Evolutionary conservation across 129 eudicot species (phyloP).

Genomic region (Pulicaria dysenterica): DNA sequence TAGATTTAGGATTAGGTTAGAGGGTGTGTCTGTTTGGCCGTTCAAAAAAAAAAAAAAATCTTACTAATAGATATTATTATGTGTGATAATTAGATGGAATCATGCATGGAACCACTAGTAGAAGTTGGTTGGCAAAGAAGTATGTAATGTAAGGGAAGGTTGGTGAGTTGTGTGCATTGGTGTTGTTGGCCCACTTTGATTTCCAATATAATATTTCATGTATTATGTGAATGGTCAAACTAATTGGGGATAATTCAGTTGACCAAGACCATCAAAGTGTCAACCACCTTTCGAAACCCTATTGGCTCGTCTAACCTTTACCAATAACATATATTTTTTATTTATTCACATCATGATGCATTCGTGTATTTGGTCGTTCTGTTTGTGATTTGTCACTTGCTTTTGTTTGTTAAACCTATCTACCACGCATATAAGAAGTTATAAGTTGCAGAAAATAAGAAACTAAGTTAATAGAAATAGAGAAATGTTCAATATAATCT

Average conservation of each 20-base stretch:
- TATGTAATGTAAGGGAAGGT: not conserved
- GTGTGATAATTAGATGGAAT: no score
- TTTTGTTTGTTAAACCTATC: no score
- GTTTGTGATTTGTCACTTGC: no score
- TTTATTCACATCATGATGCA: not conserved
- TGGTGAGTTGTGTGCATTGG: not conserved
- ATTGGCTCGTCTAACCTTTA: not conserved
- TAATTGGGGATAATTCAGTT: not conserved
- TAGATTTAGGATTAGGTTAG: no score
- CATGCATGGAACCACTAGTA: not conserved
- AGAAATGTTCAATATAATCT: no score
- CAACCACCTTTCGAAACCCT: constrained; percentile 15
- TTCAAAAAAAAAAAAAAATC: no score
- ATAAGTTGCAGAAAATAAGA: no score
- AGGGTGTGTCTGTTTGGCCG: no score
- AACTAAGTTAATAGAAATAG: no score
- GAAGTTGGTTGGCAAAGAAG: not conserved
- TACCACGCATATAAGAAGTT: no score
- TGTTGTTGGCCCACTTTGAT: not conserved
- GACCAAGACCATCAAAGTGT: not conserved
- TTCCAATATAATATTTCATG: not conserved
- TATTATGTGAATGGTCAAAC: not conserved
- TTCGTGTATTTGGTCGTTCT: no score
- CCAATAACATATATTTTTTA: not conserved
- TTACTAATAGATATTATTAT: no score